Evolutionary conservation across 257 asterid genomes (phyloP), one percentile per base, ranked within the genome.

Genomic region (Echium plantagineum): DNA sequence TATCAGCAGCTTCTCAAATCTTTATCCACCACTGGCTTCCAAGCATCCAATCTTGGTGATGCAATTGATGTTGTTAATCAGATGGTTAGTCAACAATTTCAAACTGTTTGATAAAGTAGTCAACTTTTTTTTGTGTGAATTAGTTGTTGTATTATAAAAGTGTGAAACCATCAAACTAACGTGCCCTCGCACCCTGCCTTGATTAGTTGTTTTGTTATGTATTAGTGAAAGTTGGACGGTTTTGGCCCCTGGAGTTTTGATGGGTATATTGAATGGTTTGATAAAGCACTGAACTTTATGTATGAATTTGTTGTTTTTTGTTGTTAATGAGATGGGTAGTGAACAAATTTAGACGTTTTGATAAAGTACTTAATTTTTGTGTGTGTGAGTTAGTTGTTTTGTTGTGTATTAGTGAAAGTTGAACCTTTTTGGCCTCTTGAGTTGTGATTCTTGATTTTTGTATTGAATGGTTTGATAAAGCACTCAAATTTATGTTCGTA

Each of bases 41-140:
- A 88, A 69, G 98, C 96, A 48, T 83, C 96, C 72, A 85, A 91
- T 71, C 94, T 91, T 4, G 97, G 96, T 21, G 98, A 91, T 22
- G 98, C 98, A 55, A 85, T 91, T 71, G 75, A 71, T 46, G 62
- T 91, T 8, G 86, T 85, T 46, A 91, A 91, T 57, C 75, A 87
- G 74, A 91, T 91, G 96, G 98, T 90, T 49, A 52, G 78, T 66
- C 9, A 9, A 52, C 21, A 3, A 18, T 8, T 15, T 8, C 0
- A n/a, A 52, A 2, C 54, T 13, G 21, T 16, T 5, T 16, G 9
- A 51, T 19, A 51, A 17, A 51, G 1, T 8, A 42, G 17, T 12
- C 17, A 42, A 13, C 49, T 42, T 42, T 42, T 1, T 42, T 42
- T 1, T 42, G 4, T 42, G 1, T 12, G 16, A 42, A 42, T 42